Evolutionary conservation across 2,329 filamentous ascomycete species (phyloP).

Genomic region (Thelonectria olida): DNA sequence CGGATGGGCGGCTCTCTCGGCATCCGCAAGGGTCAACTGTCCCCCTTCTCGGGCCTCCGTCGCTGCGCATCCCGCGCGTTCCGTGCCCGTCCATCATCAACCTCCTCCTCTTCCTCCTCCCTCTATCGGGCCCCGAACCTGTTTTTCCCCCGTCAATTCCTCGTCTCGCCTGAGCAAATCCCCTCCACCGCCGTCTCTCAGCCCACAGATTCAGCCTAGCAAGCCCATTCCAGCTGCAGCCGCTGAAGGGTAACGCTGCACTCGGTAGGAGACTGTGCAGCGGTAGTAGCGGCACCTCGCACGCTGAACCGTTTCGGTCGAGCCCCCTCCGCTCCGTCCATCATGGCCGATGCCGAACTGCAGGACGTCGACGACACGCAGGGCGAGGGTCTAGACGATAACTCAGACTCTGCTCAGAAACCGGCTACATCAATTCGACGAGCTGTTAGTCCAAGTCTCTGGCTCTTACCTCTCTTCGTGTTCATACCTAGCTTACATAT

Average conservation of each 20-base stretch:
- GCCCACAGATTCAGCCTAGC: constrained; percentile 7
- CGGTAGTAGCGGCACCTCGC: not conserved
- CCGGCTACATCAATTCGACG: constrained; percentile 33
- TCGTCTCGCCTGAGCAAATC: not conserved
- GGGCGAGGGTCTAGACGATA: constrained; percentile 32
- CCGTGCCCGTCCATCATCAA: constrained; percentile 5
- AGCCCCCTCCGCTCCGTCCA: not conserved
- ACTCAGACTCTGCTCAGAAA: constrained; percentile 32
- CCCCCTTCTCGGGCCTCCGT: not conserved
- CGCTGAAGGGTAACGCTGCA: constrained; percentile 7
- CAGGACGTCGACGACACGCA: constrained; percentile 24
- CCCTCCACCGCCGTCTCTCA: constrained; percentile 13
- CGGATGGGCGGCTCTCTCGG: constrained; percentile 30
- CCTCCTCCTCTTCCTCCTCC: not conserved
- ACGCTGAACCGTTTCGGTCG: too few relatives aligned
- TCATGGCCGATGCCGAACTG: constrained; percentile 30
- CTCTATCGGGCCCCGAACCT: constrained; percentile 26
- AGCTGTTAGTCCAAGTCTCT: constrained; percentile 33
- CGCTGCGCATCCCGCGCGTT: constrained; percentile 35
- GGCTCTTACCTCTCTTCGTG: not conserved
- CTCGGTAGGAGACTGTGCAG: constrained; percentile 1
- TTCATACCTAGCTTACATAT: constrained; percentile 24
- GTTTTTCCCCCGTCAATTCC: constrained; percentile 14
- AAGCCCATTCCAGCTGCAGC: constrained; percentile 1
- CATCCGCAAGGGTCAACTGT: not conserved